Evolutionary conservation across 2,329 filamentous ascomycete species (phyloP).

Genomic region (Aspergillus fructus): DNA sequence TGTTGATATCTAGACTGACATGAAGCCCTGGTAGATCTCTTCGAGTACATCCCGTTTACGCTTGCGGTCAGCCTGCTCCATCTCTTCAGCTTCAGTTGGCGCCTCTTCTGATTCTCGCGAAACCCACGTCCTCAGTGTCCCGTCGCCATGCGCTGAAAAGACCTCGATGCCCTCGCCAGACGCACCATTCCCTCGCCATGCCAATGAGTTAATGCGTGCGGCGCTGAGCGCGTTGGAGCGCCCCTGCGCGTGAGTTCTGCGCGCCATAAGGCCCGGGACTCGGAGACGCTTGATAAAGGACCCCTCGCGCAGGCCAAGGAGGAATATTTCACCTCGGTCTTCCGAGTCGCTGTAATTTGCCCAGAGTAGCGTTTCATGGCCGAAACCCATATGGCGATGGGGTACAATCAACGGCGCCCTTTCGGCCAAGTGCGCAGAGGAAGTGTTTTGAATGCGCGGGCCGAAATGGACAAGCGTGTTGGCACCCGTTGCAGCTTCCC

Average conservation of each 20-base stretch:
- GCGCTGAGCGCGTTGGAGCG: slow-evolving; percentile 49
- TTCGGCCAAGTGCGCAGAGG: slow-evolving; percentile 57
- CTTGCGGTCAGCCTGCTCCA: slow-evolving; percentile 54
- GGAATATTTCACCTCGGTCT: slow-evolving; percentile 67
- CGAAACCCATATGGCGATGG: slow-evolving; percentile 53
- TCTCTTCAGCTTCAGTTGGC: slow-evolving; percentile 45
- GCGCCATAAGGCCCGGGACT: slow-evolving; percentile 56
- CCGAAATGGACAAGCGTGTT: slow-evolving; percentile 91
- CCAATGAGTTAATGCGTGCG: slow-evolving; percentile 71
- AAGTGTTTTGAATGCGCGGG: slow-evolving; percentile 71
- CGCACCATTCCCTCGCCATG: slow-evolving; percentile 67
- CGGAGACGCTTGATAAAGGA: slow-evolving; percentile 68
- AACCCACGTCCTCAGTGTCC: slow-evolving; percentile 77
- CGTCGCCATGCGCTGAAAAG: slow-evolving; percentile 81
- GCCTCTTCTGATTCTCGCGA: slow-evolving; percentile 56
- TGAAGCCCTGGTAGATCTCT: slow-evolving; percentile 75
- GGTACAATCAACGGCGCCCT: slow-evolving; percentile 65
- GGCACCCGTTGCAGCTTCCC: slow-evolving; percentile 75
- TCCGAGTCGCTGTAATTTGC: slow-evolving; percentile 72
- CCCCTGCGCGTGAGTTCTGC: slow-evolving; percentile 35
- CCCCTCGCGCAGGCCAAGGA: slow-evolving; percentile 78
- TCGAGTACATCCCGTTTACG: slow-evolving; percentile 77
- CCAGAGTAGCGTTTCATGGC: slow-evolving; percentile 71
- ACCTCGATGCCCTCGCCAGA: slow-evolving; percentile 63
- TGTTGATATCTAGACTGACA: slow-evolving; percentile 31